Evolutionary conservation across 225 moss, liverwort and hornwort species (phyloP).

Genomic region (Bryum argenteum): DNA sequence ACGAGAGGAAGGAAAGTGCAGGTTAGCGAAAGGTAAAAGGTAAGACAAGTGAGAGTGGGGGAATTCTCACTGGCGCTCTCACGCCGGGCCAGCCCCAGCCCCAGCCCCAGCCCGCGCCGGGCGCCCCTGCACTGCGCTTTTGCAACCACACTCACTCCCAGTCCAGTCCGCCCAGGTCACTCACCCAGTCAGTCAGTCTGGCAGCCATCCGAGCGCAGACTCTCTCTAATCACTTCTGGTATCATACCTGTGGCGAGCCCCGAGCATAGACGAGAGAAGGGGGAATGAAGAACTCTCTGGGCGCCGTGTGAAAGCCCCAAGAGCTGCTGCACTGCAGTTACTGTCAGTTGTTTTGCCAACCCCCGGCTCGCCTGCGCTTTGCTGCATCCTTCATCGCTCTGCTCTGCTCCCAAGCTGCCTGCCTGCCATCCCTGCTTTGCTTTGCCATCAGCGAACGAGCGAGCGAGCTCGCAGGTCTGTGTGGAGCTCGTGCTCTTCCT

Average conservation of each 20-base stretch:
- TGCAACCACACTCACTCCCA: no score
- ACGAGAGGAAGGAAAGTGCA: neutral
- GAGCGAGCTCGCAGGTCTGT: no score
- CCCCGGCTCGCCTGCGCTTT: neutral
- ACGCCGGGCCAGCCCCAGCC: no score
- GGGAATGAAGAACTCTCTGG: neutral
- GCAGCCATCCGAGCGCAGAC: no score
- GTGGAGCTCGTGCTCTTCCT: no score
- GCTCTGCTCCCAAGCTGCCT: neutral
- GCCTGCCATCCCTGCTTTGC: no score
- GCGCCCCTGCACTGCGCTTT: no score
- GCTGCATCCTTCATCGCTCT: neutral
- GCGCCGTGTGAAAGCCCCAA: slow-evolving; percentile 62
- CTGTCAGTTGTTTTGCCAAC: slow-evolving; percentile 61
- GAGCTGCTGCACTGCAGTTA: slow-evolving; percentile 70
- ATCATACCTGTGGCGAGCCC: neutral
- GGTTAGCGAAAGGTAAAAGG: neutral
- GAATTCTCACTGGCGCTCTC: no score
- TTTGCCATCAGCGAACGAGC: no score
- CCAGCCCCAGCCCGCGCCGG: no score
- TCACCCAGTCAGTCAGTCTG: no score
- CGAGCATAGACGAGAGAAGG: neutral
- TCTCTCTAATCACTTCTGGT: neutral
- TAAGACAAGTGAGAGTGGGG: neutral
- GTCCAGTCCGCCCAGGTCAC: no score